A percentile compares a stretch with the other conserved stretches of the same genome.
Conservation (phyloP, 2,329 filamentous ascomycete species). For the Sclerotinia glacialis region DNA sequence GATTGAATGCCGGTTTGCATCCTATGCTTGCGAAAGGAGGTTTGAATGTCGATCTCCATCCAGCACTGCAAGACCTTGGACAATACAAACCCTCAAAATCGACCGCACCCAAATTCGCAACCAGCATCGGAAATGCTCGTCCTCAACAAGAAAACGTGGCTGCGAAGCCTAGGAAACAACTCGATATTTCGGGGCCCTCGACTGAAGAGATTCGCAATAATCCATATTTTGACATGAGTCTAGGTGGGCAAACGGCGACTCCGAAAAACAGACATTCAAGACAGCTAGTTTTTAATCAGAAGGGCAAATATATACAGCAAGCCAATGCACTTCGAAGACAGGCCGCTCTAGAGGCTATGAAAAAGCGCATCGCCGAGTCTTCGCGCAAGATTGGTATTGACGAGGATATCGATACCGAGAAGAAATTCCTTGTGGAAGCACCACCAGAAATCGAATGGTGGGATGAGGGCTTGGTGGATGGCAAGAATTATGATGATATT, state of each 20-base stretch:
- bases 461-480: constrained; percentile 83
- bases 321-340: constrained; percentile 85
- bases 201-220: constrained; percentile 63
- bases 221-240: constrained; percentile 76
- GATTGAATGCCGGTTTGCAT: constrained; percentile 45
- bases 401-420: constrained; percentile 84
- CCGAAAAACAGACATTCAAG: constrained; percentile 67
- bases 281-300: constrained; percentile 85
- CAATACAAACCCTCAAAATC: constrained; percentile 46
- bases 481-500: constrained; percentile 69
- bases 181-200: constrained; percentile 57
- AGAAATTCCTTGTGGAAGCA: constrained; percentile 77
- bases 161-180: constrained; percentile 48
- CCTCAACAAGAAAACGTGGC: constrained; percentile 43
- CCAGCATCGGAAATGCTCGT: constrained; percentile 43
- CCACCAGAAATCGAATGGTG: constrained; percentile 96
- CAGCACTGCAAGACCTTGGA: constrained; percentile 62
- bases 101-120: constrained; percentile 41
- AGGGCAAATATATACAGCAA: constrained; percentile 96
- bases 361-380: constrained; percentile 84
- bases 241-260: constrained; percentile 56
- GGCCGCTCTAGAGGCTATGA: constrained; percentile 88
- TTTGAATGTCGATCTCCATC: constrained; percentile 49
- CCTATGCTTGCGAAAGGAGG: constrained; percentile 43
- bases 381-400: constrained; percentile 90